These are phyloP conservation scores for Gossypium anomalum DNA, from an alignment of 345 rosid species.

Conservation along the genomic window DNA sequence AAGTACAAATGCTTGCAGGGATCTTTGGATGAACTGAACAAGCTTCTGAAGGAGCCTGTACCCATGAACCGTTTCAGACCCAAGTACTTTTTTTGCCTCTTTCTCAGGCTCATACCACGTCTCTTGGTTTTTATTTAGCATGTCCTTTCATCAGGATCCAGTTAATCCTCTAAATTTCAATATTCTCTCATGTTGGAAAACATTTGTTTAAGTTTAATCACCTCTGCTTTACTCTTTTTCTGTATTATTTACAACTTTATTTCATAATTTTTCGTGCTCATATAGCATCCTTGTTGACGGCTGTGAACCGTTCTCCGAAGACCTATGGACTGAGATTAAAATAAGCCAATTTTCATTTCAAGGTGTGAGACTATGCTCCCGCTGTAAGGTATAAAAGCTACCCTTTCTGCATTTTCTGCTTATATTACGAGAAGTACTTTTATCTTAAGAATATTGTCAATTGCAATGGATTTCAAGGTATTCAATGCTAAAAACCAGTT, in stretches of 20 bases:
- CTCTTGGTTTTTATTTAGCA: not conserved
- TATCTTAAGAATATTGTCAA: not conserved
- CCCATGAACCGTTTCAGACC: conserved; percentile 87
- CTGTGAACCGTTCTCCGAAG: conserved; percentile 83
- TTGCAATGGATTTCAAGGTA: no score
- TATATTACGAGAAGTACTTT: not conserved
- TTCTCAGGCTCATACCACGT: conserved; percentile 1
- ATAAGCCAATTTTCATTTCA: conserved; percentile 48
- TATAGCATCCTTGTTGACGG: conserved; percentile 76
- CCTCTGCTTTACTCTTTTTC: not conserved
- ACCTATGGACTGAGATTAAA: conserved; percentile 67
- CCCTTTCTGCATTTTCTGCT: not conserved
- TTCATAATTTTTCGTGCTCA: conserved; percentile 12
- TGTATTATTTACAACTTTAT: not conserved
- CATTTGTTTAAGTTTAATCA: not conserved
- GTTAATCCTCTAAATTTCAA: not conserved
- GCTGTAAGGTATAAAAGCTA: conserved; percentile 62
- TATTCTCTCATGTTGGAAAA: not conserved
- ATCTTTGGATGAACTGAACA: conserved; percentile 74
- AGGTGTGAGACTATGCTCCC: conserved; percentile 71
- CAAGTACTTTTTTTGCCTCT: conserved; percentile 39
- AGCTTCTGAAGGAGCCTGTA: conserved; percentile 66
- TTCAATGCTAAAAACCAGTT: not conserved
- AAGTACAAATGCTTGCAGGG: conserved; percentile 45
- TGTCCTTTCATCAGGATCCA: not conserved